Evolutionary conservation across 495 filamentous ascomycete species (phyloP), one percentile per base, ranked within the genome.

Genomic region (Penicillium turbatum): DNA sequence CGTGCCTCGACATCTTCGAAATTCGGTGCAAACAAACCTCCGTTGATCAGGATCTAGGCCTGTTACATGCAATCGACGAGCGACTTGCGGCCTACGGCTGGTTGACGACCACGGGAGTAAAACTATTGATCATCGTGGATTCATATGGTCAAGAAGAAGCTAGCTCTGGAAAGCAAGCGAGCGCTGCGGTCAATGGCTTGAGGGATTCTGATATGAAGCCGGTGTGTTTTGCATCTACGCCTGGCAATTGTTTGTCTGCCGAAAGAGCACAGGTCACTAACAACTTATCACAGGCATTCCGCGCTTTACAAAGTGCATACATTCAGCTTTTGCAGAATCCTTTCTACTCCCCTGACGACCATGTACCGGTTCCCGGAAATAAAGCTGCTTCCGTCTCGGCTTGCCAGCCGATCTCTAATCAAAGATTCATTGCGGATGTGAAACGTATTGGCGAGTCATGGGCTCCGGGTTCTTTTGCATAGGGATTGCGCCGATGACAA

Each of bases 61-160:
- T 97, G 0, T 77, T 98, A 31, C 91, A 97, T 67, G 88, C 89
- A 15, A 76, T 98, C 37, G 95, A 97, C 72, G 95, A 98, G 69
- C 82, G 89, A 10, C 75, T 97, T 17, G 89, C 90, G 15, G 83
- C 86, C 51, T 98, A 97, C 75, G 93, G 93, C 54, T 97, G 89
- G 83, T 78, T 96, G 63, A 97, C 93, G n/a, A 97, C 95, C 67
- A 97, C 95, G 6, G 92, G 92, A 6, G 83, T 92, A 27, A 91
- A 89, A 67, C 82, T 98, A 57, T 82, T 97, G 27, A 82, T 89
- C 35, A 82, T 96, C 1, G 86, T 97, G 12, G 93, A 97, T 67
- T 84, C 95, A 75, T 79, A 86, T 44, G 91, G 91, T 1, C 71
- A 79, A 40, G 65, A 64, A 55, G 56, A 50, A 42, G 51, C 43